Conservation (phyloP, 495 filamentous ascomycete genomes). For the Friedmanniomyces endolithicus region DNA sequence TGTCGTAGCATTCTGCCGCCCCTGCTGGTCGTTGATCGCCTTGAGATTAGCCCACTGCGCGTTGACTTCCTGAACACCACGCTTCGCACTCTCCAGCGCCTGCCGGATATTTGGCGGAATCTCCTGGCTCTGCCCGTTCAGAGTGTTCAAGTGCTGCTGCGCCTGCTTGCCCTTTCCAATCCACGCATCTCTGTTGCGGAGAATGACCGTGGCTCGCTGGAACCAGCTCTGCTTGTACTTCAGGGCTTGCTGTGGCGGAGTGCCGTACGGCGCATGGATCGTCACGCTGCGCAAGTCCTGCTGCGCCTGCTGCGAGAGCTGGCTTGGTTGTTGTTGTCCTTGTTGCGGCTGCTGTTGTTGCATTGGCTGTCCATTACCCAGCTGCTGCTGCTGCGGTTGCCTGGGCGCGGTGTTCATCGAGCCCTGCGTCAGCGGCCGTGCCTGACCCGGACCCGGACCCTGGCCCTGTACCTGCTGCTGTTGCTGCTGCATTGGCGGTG, state of each 20-base stretch:
- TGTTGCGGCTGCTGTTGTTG: constrained; percentile 12
- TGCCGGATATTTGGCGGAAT: background rate
- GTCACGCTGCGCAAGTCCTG: background rate
- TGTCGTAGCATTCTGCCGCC: background rate
- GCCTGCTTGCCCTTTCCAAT: background rate
- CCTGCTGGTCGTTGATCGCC: no score
- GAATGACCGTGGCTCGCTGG: background rate
- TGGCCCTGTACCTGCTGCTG: constrained; percentile 3
- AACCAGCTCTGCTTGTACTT: background rate
- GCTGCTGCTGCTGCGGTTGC: constrained; percentile 6
- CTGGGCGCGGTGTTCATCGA: background rate
- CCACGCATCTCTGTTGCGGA: background rate
- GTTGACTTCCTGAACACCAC: background rate
- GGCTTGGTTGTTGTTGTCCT: constrained; percentile 12
- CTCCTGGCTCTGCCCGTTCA: constrained; percentile 14
- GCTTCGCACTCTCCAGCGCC: background rate
- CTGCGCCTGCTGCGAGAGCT: background rate
- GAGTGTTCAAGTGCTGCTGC: constrained; percentile 5
- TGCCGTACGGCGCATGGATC: background rate
- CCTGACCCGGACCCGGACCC: no score
- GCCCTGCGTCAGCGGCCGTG: background rate
- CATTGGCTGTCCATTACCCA: constrained; percentile 7
- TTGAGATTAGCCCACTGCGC: background rate
- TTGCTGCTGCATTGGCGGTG: background rate
- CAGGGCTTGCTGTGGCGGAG: background rate